Evolutionary conservation across 176 grass and related monocot genomes (phyloP), one percentile per base, ranked within the genome.

Genomic region (Oryza glaberrima): DNA sequence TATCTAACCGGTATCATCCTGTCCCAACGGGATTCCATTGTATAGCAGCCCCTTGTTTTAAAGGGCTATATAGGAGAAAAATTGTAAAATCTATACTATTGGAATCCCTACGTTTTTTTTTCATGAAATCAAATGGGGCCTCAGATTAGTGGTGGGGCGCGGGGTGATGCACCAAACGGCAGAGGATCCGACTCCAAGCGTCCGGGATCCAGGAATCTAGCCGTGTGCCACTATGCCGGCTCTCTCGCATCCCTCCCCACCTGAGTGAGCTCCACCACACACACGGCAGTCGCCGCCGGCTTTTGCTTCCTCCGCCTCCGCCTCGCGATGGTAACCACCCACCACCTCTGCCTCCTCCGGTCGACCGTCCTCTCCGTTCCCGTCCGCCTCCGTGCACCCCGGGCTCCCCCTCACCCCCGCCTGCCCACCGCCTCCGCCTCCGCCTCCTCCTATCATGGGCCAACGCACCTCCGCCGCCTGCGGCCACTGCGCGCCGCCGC

Each of bases 291-390:
- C 78, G 54, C 77, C 56, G 79, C 77, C 56, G 83, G 70, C 66
- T 65, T 65, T 47, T 36, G 77, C 66, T 65, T 38, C 45, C 54
- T 51, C 30, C 72, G 51, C 43, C 52, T 60, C 56, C 28, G 77
- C 46, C 30, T 60, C 46, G 75, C 75, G 36, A 86, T 90, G 84
- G 60, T 83, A 68, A 69, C 88, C 74, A 69, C 80, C 74, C 88
- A 86, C 69, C 63, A 83, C 11, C 79, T 70, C 51, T 67, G 70
- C 23, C 66, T 91, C 28, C 44, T 84, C 81, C 86, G 51, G 5
- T 38, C 71, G 25, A 17, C 51, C 65, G 34, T 60, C 58, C 56
- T 63, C 16, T 12, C 44, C 65, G 58, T 43, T 51, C 79, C 79
- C 35, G 2, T 58, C 35, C 67, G 17, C 74, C 22, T 73, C 38